These are phyloP conservation scores for Bigelowiella natans DNA, from an alignment of 78 protist genomes.

Conservation along the genomic window DNA sequence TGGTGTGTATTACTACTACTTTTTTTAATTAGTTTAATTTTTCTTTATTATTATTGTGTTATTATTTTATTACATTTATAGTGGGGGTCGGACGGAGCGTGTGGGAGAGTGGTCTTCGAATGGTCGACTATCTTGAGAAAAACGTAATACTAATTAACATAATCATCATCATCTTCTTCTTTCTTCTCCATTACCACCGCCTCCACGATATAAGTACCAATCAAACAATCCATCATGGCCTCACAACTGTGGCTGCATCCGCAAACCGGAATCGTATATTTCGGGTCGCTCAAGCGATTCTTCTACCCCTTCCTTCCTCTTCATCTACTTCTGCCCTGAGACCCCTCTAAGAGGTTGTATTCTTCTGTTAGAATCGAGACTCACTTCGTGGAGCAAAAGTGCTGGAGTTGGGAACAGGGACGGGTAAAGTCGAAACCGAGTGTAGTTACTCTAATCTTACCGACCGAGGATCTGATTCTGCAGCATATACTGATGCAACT, in stretches of 20 bases:
- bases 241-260: neutral
- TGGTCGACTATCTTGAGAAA: neutral
- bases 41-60: no score
- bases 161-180: neutral
- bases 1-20: neutral
- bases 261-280: neutral
- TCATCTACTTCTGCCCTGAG: neutral
- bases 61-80: neutral
- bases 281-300: no score
- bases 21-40: no score
- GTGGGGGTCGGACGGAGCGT: neutral
- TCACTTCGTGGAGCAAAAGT: neutral
- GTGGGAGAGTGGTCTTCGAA: neutral
- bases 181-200: neutral
- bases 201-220: neutral
- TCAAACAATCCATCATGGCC: neutral
- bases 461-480: no score
- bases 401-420: neutral
- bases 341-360: neutral
- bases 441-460: no score
- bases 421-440: no score
- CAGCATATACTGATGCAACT: no score
- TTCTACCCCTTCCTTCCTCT: no score
- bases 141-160: neutral
- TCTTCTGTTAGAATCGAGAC: neutral